These are phyloP conservation scores for Mucuna pruriens DNA, from an alignment of 306 rosid genomes.

Conservation along the genomic window DNA sequence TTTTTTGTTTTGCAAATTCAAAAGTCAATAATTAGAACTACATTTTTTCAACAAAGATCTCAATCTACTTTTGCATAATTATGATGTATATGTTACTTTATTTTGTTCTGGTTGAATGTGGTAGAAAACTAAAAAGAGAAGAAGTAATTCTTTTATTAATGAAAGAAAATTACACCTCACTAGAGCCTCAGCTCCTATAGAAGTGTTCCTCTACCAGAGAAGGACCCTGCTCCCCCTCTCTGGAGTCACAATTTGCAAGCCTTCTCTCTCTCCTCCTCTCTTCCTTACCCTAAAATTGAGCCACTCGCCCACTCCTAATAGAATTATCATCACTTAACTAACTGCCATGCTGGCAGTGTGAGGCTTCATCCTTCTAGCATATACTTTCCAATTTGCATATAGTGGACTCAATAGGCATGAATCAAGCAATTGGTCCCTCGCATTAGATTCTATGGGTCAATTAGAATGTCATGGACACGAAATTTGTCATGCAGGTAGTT, in stretches of 20 bases:
- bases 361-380: background rate
- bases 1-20: background rate
- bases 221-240: background rate
- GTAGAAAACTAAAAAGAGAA: background rate
- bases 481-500: slow-evolving; percentile 57
- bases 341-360: background rate
- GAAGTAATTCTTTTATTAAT: background rate
- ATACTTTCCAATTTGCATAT: background rate
- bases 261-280: background rate
- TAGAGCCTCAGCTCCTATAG: background rate
- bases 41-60: slow-evolving; percentile 2
- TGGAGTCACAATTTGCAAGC: background rate
- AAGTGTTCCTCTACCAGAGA: background rate
- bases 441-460: background rate
- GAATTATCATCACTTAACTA: background rate
- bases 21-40: background rate
- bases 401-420: background rate
- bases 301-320: background rate
- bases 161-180: background rate
- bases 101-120: slow-evolving; percentile 34
- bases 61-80: slow-evolving; percentile 27
- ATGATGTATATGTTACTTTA: slow-evolving; percentile 13
- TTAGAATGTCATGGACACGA: slow-evolving; percentile 11
- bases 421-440: background rate
- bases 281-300: background rate